Percentiles rank a stretch among this genome's conserved stretches.
Conservation (phyloP, 768 basidiomycete genomes). For the Punctularia strigosozonata region DNA sequence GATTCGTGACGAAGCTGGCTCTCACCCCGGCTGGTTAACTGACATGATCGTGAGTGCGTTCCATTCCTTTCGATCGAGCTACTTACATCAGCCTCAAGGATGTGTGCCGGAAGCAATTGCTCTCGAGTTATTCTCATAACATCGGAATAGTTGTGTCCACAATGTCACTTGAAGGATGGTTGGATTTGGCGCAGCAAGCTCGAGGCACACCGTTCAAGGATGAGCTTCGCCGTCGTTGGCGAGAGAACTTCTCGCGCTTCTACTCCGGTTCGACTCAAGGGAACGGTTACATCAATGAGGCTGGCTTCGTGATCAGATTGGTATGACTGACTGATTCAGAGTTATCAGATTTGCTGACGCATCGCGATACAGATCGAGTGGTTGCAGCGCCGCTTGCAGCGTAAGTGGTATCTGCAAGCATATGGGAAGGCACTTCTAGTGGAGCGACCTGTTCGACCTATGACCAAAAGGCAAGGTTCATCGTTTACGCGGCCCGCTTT, state of each 20-base stretch:
- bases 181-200: conserved; percentile 20
- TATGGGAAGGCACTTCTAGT: conserved; percentile 19
- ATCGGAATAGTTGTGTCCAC: conserved; percentile 15
- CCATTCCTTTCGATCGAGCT: too few species aligned
- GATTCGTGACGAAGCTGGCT: conserved; percentile 6
- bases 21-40: conserved; percentile 21
- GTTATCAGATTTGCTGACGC: too few species aligned
- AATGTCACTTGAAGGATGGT: conserved; percentile 23
- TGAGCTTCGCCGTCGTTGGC: conserved; percentile 20
- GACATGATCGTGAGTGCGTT: conserved; percentile 22
- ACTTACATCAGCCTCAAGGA: too few species aligned
- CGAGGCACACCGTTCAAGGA: conserved; percentile 13
- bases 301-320: conserved; percentile 32
- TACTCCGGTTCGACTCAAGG: conserved; percentile 13
- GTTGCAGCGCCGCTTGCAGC: conserved; percentile 29
- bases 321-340: too few species aligned
- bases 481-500: conserved; percentile 8
- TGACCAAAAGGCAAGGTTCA: too few species aligned
- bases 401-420: conserved; percentile 26
- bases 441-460: conserved; percentile 7
- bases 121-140: conserved; percentile 18
- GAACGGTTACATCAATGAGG: conserved; percentile 21
- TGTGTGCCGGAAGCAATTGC: conserved; percentile 27
- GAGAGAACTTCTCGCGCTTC: conserved; percentile 18
- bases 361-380: too few species aligned